Evolutionary conservation across 2,329 filamentous ascomycete species (phyloP), one percentile per base, ranked within the genome.

Genomic region (Aphanoascus verrucosus): DNA sequence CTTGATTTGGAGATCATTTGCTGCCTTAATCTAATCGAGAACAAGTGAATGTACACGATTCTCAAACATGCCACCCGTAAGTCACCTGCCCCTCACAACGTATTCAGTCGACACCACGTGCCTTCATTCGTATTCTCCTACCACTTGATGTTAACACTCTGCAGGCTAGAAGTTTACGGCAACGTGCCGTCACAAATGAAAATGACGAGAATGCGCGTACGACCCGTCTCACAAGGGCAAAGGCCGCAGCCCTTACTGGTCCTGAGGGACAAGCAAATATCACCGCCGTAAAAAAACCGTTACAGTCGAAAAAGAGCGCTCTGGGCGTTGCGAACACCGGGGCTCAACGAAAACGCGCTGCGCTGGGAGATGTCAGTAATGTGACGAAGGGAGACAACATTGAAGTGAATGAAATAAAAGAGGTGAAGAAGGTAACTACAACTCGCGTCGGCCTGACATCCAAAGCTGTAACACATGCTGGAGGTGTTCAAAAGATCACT

Each of bases 321-420:
- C 76, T 72, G 60, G 68, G 69, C 54, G 72, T 74, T 49, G 69
- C 76, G 47, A 67, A 71, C 57, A 71, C 67, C 58, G 71, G 76
- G 63, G 70, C 76, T 46, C 76, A 76, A 56, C 80, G 85, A 65
- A 93, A 86, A 74, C 88, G 93, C 66, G 81, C 85, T 63, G 90
- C 88, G 47, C 79, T 98, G 37, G 89, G 87, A 55, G 93, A 98
- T 74, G 86, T 96, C 62, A 97, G 89, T 80, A 98, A 98, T 73
- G 85, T 94, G 59, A 82, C 82, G 63, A 97, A 96, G 58, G 61
- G 61, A 14, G 69, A 70, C 70, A 78, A 79, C 46, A 86, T 87
- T 52, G 72, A 70, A 37, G 58, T 57, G 34, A 71, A 73, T 34
- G 58, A 63, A 54, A 62, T 59, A 66, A 77, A 71, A 54, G 85